phyloP scores from a whole-genome alignment of 2,329 filamentous ascomycete species.

The Kalmusia sp. region DNA sequence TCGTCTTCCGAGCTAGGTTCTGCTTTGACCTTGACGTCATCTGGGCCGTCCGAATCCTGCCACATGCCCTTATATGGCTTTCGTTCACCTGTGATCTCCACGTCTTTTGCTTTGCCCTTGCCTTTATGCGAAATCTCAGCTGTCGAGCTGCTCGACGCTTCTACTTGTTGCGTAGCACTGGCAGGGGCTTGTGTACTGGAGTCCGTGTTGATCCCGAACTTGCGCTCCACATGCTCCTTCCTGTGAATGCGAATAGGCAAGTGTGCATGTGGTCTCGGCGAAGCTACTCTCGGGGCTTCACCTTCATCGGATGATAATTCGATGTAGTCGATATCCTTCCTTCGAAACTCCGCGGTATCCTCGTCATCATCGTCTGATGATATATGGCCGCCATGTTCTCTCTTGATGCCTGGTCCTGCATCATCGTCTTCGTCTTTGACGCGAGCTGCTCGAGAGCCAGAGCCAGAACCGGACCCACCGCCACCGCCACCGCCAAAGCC shows the following conservation, averaged over 20 bases:
- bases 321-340: conserved; percentile 65
- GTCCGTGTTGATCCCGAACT: conserved; percentile 61
- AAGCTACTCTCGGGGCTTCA: conserved; percentile 32
- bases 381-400: conserved; percentile 50
- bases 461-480: conserved; percentile 37
- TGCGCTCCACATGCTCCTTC: conserved; percentile 62
- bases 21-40: conserved; percentile 56
- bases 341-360: conserved; percentile 47
- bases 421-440: conserved; percentile 43
- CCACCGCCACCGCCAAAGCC: conserved; percentile 31
- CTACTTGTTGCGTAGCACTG: conserved; percentile 46
- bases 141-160: conserved; percentile 36
- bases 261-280: conserved; percentile 29
- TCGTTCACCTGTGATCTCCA: conserved; percentile 51
- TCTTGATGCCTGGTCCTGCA: conserved; percentile 28
- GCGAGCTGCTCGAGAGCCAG: conserved; percentile 37
- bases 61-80: conserved; percentile 54
- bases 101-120: conserved; percentile 52
- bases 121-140: conserved; percentile 35
- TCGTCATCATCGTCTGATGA: conserved; percentile 61
- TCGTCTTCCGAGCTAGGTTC: conserved; percentile 61
- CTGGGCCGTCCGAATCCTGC: conserved; percentile 49
- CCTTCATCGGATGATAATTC: conserved; percentile 64
- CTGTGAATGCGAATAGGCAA: conserved; percentile 63
- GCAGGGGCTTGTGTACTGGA: conserved; percentile 55